These are phyloP conservation scores for Colletotrichum orbiculare DNA, from an alignment of 2,329 filamentous ascomycete species.

Conservation along the genomic window DNA sequence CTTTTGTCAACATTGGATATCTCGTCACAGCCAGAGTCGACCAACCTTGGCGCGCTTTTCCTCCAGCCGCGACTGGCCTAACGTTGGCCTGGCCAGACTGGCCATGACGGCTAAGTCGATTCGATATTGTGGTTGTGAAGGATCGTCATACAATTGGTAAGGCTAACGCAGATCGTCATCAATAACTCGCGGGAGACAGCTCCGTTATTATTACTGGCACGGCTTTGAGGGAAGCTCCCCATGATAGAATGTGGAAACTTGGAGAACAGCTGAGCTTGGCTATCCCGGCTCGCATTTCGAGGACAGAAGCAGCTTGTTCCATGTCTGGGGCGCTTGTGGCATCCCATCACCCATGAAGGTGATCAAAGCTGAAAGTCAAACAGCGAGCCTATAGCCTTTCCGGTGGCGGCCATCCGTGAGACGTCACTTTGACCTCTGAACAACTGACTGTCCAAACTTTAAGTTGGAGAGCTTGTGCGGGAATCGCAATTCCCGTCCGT, in stretches of 20 bases:
- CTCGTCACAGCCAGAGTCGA: too few species aligned
- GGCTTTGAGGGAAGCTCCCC: background rate
- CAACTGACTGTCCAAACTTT: conserved; percentile 4
- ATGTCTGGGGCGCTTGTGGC: conserved; percentile 1
- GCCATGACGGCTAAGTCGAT: conserved; percentile 20
- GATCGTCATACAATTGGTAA: conserved; percentile 7
- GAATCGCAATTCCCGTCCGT: background rate
- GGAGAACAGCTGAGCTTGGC: background rate
- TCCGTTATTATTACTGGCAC: conserved; percentile 3
- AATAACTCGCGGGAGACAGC: background rate
- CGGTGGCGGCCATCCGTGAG: conserved; percentile 18
- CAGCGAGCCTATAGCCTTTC: background rate
- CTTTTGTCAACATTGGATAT: too few species aligned
- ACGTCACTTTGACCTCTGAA: conserved; percentile 24
- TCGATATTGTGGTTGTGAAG: background rate
- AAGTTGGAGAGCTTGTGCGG: background rate
- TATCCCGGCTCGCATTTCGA: conserved; percentile 3
- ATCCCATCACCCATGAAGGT: background rate
- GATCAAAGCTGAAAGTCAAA: conserved; percentile 12
- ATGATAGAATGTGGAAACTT: conserved; percentile 10
- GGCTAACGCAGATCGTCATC: background rate
- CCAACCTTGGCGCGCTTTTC: conserved; percentile 22
- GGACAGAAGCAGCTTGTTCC: conserved; percentile 5
- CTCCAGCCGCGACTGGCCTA: conserved; percentile 6
- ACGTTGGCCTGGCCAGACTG: conserved; percentile 17